These are phyloP conservation scores for Scutellaria baicalensis DNA, from an alignment of 257 asterid genomes.

Conservation along the genomic window DNA sequence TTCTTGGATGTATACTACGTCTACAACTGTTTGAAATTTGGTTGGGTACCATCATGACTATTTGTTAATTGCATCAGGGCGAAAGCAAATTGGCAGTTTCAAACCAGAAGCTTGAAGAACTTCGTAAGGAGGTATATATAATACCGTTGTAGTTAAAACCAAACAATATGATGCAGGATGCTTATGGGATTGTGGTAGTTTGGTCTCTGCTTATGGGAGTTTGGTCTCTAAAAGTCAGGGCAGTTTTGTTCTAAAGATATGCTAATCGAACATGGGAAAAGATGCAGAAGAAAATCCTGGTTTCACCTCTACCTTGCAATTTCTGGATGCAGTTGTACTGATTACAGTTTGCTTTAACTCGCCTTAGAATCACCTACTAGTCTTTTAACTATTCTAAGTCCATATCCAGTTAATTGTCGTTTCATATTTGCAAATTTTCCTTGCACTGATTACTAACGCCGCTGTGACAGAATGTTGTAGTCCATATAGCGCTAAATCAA, in stretches of 20 bases:
- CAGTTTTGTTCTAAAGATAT: neutral
- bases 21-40: neutral
- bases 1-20: neutral
- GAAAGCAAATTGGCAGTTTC: slow-evolving; percentile 39
- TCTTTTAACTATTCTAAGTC: neutral
- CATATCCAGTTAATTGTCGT: neutral
- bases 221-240: neutral
- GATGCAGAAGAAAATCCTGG: neutral
- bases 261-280: neutral
- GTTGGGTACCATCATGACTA: neutral
- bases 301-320: neutral
- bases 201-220: neutral
- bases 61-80: slow-evolving; percentile 33
- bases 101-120: slow-evolving; percentile 57
- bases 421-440: neutral
- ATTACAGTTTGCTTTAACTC: neutral
- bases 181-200: neutral
- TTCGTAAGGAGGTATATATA: slow-evolving; percentile 53
- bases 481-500: neutral
- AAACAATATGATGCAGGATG: slow-evolving; percentile 2
- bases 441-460: neutral
- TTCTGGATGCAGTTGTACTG: neutral
- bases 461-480: neutral
- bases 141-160: neutral
- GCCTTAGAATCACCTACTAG: neutral